Evolutionary conservation across 495 filamentous ascomycete species (phyloP).

Genomic region (Penicillium paradoxum): DNA sequence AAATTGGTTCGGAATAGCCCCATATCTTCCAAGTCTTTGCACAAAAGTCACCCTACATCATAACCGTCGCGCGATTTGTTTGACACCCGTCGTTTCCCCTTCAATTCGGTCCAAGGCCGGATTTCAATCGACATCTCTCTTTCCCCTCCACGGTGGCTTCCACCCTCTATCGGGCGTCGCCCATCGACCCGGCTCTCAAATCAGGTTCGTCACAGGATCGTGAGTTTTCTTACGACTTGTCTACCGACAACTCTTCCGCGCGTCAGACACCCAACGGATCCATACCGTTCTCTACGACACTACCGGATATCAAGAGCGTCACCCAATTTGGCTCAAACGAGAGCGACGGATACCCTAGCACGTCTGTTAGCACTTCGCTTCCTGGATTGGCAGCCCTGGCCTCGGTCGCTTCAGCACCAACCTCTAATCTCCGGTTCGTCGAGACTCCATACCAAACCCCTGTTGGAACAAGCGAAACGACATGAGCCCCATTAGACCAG

Average conservation of each 20-base stretch:
- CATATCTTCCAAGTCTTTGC: neutral
- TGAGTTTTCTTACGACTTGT: constrained; percentile 33
- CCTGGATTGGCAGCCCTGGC: constrained; percentile 53
- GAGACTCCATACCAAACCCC: neutral
- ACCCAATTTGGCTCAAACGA: constrained; percentile 19
- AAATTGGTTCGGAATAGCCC: neutral
- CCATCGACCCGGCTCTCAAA: constrained; percentile 51
- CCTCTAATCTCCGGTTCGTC: constrained; percentile 64
- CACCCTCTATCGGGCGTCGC: constrained; percentile 51
- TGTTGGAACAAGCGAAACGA: neutral
- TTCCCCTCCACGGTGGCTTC: constrained; percentile 47
- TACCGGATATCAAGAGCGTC: constrained; percentile 21
- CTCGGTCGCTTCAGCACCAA: constrained; percentile 54
- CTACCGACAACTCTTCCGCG: constrained; percentile 12
- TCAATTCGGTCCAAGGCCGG: constrained; percentile 38
- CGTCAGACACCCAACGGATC: constrained; percentile 21
- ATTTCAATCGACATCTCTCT: constrained; percentile 31
- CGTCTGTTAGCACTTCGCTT: constrained; percentile 26
- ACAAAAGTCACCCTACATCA: neutral
- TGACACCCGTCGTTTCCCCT: neutral
- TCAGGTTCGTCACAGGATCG: constrained; percentile 41
- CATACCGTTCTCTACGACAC: constrained; percentile 15
- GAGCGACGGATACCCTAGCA: constrained; percentile 16
- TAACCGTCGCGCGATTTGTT: neutral
- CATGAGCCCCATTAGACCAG: neutral